A percentile compares a stretch with the other conserved stretches of the same genome.
phyloP scores from a whole-genome alignment of 2,329 filamentous ascomycete species.

The Colletotrichum trifolii region DNA sequence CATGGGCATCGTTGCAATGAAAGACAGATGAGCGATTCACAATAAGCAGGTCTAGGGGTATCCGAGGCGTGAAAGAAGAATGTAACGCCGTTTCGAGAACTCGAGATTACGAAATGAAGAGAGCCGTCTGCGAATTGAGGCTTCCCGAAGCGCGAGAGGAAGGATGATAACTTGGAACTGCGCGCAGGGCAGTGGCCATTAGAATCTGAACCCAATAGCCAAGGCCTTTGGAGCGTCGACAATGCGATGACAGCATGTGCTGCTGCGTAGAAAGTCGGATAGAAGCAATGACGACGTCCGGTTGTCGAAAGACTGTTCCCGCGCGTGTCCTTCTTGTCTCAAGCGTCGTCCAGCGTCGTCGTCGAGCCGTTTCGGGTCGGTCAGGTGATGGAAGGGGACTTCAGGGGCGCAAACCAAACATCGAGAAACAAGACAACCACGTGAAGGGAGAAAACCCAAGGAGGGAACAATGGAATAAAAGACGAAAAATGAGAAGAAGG shows the following conservation, averaged over 20 bases:
- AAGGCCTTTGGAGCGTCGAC: conserved; percentile 8
- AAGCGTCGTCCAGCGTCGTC: conserved; percentile 14
- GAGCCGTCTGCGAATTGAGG: conserved; percentile 10
- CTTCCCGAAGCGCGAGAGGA: conserved; percentile 23
- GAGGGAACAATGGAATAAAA: not conserved
- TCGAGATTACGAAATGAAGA: conserved; percentile 9
- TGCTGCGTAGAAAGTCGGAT: not conserved
- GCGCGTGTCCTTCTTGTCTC: not conserved
- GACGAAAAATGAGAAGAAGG: conserved; percentile 1
- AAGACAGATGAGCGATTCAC: conserved; percentile 6
- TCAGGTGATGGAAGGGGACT: not conserved
- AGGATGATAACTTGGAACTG: conserved; percentile 24
- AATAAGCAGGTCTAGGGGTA: conserved; percentile 15
- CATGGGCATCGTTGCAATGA: conserved; percentile 12
- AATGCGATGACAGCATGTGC: conserved; percentile 10
- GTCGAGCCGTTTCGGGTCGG: not conserved
- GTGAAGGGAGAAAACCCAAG: not conserved
- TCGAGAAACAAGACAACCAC: conserved; percentile 1
- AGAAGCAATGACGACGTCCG: conserved; percentile 4
- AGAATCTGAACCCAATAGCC: conserved; percentile 20
- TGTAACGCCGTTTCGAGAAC: not conserved
- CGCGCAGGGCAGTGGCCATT: conserved; percentile 29
- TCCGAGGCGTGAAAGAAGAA: not conserved
- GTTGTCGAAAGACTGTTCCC: not conserved
- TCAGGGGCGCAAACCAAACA: not conserved